These are phyloP conservation scores for Zizania latifolia DNA, from an alignment of 176 grass and related monocot genomes.

Conservation along the genomic window DNA sequence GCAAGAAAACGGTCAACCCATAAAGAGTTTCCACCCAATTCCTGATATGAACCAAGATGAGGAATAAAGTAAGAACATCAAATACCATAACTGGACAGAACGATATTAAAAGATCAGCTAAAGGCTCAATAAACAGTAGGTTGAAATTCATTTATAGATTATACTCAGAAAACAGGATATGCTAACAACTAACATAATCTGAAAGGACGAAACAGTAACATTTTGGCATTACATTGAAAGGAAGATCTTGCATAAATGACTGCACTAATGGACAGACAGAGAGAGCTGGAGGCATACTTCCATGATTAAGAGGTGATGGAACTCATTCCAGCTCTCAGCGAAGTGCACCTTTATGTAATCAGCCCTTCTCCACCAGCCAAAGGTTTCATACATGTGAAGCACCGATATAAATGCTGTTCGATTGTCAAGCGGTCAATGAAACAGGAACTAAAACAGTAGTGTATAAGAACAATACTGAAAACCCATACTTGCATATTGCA, in stretches of 20 bases:
- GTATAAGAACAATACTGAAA: not conserved
- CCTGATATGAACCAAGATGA: conserved; percentile 39
- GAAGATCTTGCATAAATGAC: not conserved
- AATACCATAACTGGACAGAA: not conserved
- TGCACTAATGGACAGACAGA: not conserved
- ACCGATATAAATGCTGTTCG: conserved; percentile 90
- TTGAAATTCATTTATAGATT: not conserved
- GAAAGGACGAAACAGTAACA: not conserved
- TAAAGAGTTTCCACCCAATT: conserved; percentile 74
- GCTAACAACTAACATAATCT: not conserved
- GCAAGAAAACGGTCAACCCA: conserved; percentile 75
- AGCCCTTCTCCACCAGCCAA: conserved; percentile 81
- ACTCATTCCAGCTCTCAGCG: conserved; percentile 92
- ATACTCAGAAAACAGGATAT: not conserved
- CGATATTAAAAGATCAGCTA: not conserved
- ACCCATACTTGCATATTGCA: not conserved
- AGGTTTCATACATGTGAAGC: conserved; percentile 92
- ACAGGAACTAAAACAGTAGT: not conserved
- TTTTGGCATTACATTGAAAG: not conserved
- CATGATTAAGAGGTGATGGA: conserved; percentile 96
- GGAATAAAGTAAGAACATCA: not conserved
- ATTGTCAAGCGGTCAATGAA: not conserved
- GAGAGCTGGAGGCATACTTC: conserved; percentile 46
- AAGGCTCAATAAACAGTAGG: not conserved
- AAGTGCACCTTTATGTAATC: conserved; percentile 98